Evolutionary conservation across 371 early-diverging fungal species (phyloP), one percentile per base, ranked within the genome.

Genomic region (Thermomucor indicae-seudaticae): DNA sequence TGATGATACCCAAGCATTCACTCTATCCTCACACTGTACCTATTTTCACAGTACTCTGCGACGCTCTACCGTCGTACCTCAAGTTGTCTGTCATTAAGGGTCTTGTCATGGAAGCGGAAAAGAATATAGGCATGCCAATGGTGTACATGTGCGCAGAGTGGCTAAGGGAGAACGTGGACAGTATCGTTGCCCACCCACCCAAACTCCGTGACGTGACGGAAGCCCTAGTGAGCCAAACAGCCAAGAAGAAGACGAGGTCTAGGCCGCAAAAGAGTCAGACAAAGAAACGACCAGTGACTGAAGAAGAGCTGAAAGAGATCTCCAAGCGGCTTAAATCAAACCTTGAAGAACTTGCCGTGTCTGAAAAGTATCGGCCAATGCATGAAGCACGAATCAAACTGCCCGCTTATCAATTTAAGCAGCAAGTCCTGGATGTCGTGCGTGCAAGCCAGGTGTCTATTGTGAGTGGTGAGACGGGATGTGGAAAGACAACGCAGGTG

Each of bases 401-500:
- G 20, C 92, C 92, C 4, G 86, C 90, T 0, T 78, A 78, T 50
- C 38, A 55, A 8, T 86, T 77, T 64, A 77, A 81, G 40, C 47
- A 62, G 4, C 59, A 72, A 20, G 78, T 93, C 7, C 49, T 82
- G 37, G 48, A 77, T 23, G 80, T 81, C 0, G 68, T 86, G 4
- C 47, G 60, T 25, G 60, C 55, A 0, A 63, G 81, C 52, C 78
- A 81, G 30, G 79, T 85, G 0, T 60, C 78, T 1, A 80, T 90
- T 49, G 79, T 90, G 7, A 66, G 71, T 29, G 90, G 90, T 47
- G 90, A 86, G 38, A 93, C 95, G 0, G 95, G 95, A 48, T 85
- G 90, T 65, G 89, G 89, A 65, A 89, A 89, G 45, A 85, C 85
- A 1, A 89, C 87, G 1, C 95, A 94, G 58, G 87, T 97, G 2